These are phyloP conservation scores for Clarireedia monteithiana DNA, from an alignment of 2,329 filamentous ascomycete species.

Conservation along the genomic window DNA sequence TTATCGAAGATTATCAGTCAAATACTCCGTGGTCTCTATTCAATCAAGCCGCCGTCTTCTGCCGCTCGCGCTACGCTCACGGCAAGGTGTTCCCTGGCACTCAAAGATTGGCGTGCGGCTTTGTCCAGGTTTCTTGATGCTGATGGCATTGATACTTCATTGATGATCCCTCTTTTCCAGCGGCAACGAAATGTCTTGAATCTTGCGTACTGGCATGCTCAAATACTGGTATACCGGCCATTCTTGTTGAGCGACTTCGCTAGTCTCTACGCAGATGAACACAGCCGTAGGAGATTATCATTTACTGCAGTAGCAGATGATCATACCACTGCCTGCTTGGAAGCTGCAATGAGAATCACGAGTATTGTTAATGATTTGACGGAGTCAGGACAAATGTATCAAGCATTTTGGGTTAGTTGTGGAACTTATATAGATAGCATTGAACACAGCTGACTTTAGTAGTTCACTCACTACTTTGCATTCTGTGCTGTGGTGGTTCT, in stretches of 20 bases:
- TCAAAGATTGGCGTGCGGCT: conserved; percentile 38
- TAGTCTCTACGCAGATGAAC: conserved; percentile 14
- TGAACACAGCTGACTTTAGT: neutral
- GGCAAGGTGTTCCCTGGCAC: conserved; percentile 34
- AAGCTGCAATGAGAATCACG: conserved; percentile 34
- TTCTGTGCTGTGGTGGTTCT: conserved; percentile 39
- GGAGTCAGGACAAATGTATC: conserved; percentile 31
- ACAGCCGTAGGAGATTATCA: conserved; percentile 7
- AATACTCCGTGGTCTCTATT: conserved; percentile 38
- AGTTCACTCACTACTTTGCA: conserved; percentile 37
- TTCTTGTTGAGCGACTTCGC: conserved; percentile 28
- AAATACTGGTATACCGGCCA: conserved; percentile 30
- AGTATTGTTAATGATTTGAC: conserved; percentile 34
- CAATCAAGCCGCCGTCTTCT: conserved; percentile 27
- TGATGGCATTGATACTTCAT: conserved; percentile 34
- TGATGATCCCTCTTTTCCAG: conserved; percentile 41
- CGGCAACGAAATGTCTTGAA: conserved; percentile 33
- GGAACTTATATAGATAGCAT: neutral
- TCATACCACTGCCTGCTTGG: conserved; percentile 30
- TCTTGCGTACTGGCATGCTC: conserved; percentile 30
- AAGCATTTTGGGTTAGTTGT: conserved; percentile 34
- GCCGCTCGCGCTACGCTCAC: conserved; percentile 31
- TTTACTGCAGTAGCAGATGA: conserved; percentile 17
- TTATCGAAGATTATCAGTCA: conserved; percentile 37
- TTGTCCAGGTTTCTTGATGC: conserved; percentile 38